phyloP scores from a whole-genome alignment of 2,329 filamentous ascomycete species.

The Colletotrichum tropicicola region DNA sequence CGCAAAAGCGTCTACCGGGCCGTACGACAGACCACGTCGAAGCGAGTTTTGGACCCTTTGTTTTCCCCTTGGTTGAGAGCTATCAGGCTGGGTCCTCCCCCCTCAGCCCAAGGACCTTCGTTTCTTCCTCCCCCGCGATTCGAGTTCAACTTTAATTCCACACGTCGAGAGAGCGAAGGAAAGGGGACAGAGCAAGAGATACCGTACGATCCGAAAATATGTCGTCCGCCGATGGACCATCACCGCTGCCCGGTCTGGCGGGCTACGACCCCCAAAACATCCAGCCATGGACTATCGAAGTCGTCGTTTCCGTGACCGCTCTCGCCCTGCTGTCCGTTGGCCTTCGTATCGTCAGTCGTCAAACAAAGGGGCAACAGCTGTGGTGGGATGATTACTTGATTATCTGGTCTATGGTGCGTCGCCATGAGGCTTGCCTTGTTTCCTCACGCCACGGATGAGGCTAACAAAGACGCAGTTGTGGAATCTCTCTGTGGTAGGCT shows the following conservation, averaged over 20 bases:
- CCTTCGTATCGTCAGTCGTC: constrained; percentile 51
- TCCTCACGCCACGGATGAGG: too few relatives aligned
- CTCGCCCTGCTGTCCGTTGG: constrained; percentile 47
- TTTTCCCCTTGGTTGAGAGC: neutral
- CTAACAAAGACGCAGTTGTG: constrained; percentile 40
- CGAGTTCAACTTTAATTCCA: neutral
- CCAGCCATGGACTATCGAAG: constrained; percentile 52
- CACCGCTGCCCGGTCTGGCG: constrained; percentile 35
- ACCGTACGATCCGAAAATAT: neutral
- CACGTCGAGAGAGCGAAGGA: neutral
- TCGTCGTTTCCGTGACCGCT: constrained; percentile 50
- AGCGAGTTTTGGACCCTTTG: neutral
- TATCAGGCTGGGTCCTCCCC: constrained; percentile 14
- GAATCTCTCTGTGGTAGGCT: constrained; percentile 53
- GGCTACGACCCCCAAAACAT: constrained; percentile 46
- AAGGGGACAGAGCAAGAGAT: neutral
- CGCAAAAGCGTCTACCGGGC: neutral
- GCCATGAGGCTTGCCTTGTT: too few relatives aligned
- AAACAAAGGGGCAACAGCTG: constrained; percentile 50
- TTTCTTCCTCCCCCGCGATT: neutral
- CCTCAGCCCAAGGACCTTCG: neutral
- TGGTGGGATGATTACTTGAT: constrained; percentile 63
- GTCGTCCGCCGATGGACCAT: constrained; percentile 16
- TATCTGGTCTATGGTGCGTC: constrained; percentile 55
- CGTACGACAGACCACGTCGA: neutral